These are phyloP conservation scores for Acanthamoeba rhysodes DNA, from an alignment of 208 protist genomes.

Conservation along the genomic window DNA sequence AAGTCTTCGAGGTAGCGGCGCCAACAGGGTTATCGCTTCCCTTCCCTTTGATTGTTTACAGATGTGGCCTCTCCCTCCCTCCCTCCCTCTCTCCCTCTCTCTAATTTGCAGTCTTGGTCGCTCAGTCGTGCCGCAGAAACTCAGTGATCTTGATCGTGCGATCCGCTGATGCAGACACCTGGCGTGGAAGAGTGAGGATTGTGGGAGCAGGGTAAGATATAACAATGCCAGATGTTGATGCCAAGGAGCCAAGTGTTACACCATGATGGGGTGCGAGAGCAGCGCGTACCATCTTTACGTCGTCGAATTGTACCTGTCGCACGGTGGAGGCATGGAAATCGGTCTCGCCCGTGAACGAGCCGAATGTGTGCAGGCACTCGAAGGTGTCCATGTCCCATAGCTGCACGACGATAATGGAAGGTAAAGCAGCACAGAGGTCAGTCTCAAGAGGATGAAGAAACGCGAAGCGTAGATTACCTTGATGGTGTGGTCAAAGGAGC, in stretches of 20 bases:
- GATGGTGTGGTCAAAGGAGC: slow-evolving; percentile 70
- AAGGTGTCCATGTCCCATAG: slow-evolving; percentile 69
- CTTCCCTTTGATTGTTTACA: too few relatives aligned
- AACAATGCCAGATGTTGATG: too few relatives aligned
- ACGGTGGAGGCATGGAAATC: slow-evolving; percentile 61
- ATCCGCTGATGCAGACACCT: slow-evolving; percentile 50
- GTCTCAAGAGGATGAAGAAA: not conserved
- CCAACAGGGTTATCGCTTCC: too few relatives aligned
- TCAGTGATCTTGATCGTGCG: slow-evolving; percentile 62
- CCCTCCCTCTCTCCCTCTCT: not conserved
- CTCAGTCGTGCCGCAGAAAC: not conserved
- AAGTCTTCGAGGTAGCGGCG: too few relatives aligned
- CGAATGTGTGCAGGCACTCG: slow-evolving; percentile 60
- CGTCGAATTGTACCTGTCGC: slow-evolving; percentile 54
- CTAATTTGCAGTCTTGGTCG: not conserved
- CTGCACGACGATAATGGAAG: not conserved
- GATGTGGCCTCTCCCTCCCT: too few relatives aligned
- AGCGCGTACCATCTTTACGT: slow-evolving; percentile 49
- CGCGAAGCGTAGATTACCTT: not conserved
- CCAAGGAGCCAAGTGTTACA: too few relatives aligned
- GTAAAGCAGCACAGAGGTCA: not conserved
- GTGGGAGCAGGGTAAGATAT: not conserved
- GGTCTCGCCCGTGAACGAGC: not conserved
- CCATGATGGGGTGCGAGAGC: not conserved
- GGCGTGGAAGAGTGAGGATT: not conserved